Conservation (phyloP, 257 asterid genomes). For the Fraxinus americana region DNA sequence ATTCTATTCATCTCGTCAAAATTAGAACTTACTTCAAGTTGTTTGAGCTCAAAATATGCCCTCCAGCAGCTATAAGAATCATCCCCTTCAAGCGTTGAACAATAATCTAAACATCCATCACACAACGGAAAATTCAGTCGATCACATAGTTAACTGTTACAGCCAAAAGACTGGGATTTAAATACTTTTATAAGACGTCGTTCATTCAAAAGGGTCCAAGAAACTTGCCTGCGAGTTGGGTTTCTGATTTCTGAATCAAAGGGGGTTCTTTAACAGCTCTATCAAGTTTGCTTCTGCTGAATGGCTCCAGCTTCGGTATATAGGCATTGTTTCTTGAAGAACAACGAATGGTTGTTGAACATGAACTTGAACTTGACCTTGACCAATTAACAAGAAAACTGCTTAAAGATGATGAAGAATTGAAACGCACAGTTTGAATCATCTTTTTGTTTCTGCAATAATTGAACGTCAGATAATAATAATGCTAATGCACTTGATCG, state of each 20-base stretch:
- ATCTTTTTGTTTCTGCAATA: slow-evolving; percentile 28
- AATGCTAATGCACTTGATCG: background rate
- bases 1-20: background rate
- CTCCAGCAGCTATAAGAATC: slow-evolving; percentile 85
- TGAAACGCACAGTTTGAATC: slow-evolving; percentile 47
- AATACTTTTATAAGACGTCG: too few species aligned
- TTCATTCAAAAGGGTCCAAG: slow-evolving; percentile 6
- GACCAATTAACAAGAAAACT: slow-evolving; percentile 28
- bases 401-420: slow-evolving; percentile 33
- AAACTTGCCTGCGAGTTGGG: slow-evolving; percentile 69
- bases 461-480: background rate
- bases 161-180: background rate
- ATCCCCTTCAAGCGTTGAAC: slow-evolving; percentile 86
- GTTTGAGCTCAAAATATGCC: slow-evolving; percentile 93
- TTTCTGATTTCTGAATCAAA: slow-evolving; percentile 74
- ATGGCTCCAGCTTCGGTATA: slow-evolving; percentile 89
- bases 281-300: slow-evolving; percentile 78
- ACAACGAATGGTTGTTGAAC: slow-evolving; percentile 38
- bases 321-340: slow-evolving; percentile 50
- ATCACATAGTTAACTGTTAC: background rate
- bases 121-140: background rate
- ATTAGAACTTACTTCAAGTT: slow-evolving; percentile 66
- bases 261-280: slow-evolving; percentile 75
- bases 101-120: slow-evolving; percentile 59
- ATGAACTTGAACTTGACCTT: slow-evolving; percentile 28